phyloP scores from a whole-genome alignment of 192 early-diverging fungal genomes.

The Umbelopsis ramanniana region DNA sequence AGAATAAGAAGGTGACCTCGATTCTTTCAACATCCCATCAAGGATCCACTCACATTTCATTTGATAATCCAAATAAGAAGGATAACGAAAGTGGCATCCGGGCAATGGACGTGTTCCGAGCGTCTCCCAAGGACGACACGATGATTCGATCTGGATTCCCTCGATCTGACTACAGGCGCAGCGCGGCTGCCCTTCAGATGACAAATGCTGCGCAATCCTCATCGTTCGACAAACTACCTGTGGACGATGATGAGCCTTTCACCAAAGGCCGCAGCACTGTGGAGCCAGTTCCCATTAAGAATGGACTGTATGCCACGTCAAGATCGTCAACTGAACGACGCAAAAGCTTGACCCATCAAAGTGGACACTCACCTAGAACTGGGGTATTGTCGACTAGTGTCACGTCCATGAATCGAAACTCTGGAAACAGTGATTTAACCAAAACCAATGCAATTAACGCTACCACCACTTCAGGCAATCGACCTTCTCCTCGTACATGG shows the following conservation, averaged over 20 bases:
- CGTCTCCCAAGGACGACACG: conserved; percentile 29
- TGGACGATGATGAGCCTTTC: conserved; percentile 48
- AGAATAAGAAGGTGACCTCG: conserved; percentile 20
- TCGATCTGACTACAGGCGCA: conserved; percentile 25
- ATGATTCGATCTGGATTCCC: background rate
- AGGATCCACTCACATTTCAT: conserved; percentile 26
- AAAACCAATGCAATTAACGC: conserved; percentile 6
- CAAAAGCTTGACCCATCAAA: conserved; percentile 12
- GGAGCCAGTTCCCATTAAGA: conserved; percentile 53
- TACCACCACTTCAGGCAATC: conserved; percentile 12
- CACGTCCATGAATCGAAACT: conserved; percentile 38
- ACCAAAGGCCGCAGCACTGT: conserved; percentile 55
- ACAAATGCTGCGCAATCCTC: background rate
- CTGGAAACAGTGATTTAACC: conserved; percentile 38
- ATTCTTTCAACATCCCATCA: conserved; percentile 34
- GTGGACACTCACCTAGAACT: conserved; percentile 28
- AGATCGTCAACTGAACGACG: conserved; percentile 11
- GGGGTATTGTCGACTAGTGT: conserved; percentile 27
- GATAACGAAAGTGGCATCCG: conserved; percentile 24
- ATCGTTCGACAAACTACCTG: background rate
- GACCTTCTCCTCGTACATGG: conserved; percentile 31
- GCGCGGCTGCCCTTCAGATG: conserved; percentile 19
- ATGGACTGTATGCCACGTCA: conserved; percentile 1
- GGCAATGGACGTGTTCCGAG: conserved; percentile 26
- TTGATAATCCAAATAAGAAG: conserved; percentile 24